Base-by-base conservation (phyloP, 768 basidiomycete species). In the Auricularia heimuer region DNA sequence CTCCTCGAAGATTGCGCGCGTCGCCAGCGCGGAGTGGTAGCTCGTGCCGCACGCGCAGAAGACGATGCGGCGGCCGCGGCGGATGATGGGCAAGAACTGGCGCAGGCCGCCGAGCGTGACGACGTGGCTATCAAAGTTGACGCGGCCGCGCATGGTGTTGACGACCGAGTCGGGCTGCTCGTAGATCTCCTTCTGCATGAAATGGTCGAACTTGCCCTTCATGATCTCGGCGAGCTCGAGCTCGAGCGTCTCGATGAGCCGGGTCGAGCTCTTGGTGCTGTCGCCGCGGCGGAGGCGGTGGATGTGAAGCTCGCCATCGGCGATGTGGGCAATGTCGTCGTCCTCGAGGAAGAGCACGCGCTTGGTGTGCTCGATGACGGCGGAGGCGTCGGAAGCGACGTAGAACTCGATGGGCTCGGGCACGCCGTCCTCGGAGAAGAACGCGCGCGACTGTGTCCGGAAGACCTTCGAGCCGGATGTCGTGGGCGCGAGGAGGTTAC, bases 101-200 rank as follows among this genome's bases (percentile, higher is more conserved):
- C 94, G 92, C 67, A 99, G 82, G 45, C 97, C 97, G 73, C 97
- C 97, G 54, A 99, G 87, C 11, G 89, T 98, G 73, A 99, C 91
- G 68, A 82, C 83, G 77, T 92, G 84, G 63, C 82, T 86, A 73
- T 98, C 97, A 70, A 99, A 99, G 83, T 97, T 98, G 81, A 99
- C 91, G 70, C 97, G 94, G 67, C 97, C 97, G 84, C 97, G 91
- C 97, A 99, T 99, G 62, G 97, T 99, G 84, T 99, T 99, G 78
- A 98, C 94, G 68, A 98, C 97, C 34, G 94, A 96, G 73, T 99
- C 97, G 62, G 97, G 96, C 76, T 98, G 96, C 74, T 98, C 92
- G 81, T 94, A 98, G 71, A 98, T 98, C 77, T 99, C 97, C 81
- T 99, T 99, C 76, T 98, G 96, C 97, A 99, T 99, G 80, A 99